Conservation (phyloP, 495 filamentous ascomycete genomes). For the Trichoderma orchidacearum region DNA sequence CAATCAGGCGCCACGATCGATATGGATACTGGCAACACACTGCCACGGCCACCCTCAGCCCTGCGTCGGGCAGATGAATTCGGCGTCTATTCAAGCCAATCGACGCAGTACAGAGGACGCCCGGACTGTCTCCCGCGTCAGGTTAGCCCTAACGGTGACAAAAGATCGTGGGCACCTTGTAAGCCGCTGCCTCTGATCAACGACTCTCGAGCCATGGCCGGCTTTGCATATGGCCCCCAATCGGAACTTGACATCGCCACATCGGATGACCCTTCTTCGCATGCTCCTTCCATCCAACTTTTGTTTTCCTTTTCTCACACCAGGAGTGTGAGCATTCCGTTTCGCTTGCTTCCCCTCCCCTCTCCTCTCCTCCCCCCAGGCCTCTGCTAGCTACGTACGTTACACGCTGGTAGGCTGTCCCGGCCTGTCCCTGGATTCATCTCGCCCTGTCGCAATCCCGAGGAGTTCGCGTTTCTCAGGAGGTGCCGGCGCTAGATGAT, state of each 20-base stretch:
- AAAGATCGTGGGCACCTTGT: neutral
- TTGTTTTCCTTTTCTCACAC: too few species aligned
- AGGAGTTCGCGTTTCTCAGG: neutral
- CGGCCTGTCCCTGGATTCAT: neutral
- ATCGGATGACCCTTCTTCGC: neutral
- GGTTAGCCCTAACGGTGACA: neutral
- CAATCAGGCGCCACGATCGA: neutral
- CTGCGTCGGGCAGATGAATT: neutral
- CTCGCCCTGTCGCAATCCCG: neutral
- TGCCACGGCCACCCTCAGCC: constrained; percentile 1
- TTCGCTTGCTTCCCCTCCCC: too few species aligned
- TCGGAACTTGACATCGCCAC: neutral
- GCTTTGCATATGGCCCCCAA: neutral
- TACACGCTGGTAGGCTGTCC: neutral
- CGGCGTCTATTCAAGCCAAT: constrained; percentile 3
- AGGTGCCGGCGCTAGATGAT: neutral
- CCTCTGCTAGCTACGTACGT: neutral
- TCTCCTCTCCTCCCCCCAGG: neutral
- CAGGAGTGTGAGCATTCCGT: too few species aligned
- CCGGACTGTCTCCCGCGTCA: neutral
- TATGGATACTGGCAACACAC: neutral
- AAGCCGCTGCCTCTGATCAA: neutral
- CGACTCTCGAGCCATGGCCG: neutral
- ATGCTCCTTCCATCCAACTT: neutral
- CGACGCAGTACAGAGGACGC: neutral